A percentile compares a stretch with the other conserved stretches of the same genome.
phyloP scores from a whole-genome alignment of 805 yeast genomes.

The Schizosaccharomyces octosporus region DNA sequence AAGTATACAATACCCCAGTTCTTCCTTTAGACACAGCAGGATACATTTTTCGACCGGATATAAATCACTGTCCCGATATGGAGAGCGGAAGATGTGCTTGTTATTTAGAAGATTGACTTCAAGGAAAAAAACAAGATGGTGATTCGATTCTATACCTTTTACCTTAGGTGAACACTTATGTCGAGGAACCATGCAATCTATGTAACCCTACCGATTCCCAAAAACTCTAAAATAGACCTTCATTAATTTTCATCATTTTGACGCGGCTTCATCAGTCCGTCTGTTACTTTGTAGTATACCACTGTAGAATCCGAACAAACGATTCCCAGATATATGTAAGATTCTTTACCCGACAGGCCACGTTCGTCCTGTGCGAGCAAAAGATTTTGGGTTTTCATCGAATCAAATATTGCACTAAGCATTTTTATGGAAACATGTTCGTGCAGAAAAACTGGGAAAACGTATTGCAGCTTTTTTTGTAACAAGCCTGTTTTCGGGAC shows the following conservation, averaged over 20 bases:
- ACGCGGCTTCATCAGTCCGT: background rate
- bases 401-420: background rate
- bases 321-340: background rate
- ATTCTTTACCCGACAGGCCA: background rate
- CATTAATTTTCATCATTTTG: background rate
- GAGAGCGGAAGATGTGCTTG: too few relatives aligned
- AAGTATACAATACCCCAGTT: background rate
- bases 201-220: background rate
- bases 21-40: background rate
- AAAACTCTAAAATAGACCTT: background rate
- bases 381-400: background rate
- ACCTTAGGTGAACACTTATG: too few relatives aligned
- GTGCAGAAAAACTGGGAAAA: background rate
- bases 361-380: background rate
- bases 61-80: background rate
- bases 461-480: background rate
- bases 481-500: background rate
- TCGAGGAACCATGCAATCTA: too few relatives aligned
- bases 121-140: too few relatives aligned
- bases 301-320: slow-evolving; percentile 1
- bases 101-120: too few relatives aligned
- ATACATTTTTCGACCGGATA: background rate
- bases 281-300: background rate
- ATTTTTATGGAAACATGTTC: background rate
- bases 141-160: too few relatives aligned